Evolutionary conservation across 495 filamentous ascomycete genomes (phyloP), one percentile per base, ranked within the genome.

Genomic region (Emericellopsis terricola): DNA sequence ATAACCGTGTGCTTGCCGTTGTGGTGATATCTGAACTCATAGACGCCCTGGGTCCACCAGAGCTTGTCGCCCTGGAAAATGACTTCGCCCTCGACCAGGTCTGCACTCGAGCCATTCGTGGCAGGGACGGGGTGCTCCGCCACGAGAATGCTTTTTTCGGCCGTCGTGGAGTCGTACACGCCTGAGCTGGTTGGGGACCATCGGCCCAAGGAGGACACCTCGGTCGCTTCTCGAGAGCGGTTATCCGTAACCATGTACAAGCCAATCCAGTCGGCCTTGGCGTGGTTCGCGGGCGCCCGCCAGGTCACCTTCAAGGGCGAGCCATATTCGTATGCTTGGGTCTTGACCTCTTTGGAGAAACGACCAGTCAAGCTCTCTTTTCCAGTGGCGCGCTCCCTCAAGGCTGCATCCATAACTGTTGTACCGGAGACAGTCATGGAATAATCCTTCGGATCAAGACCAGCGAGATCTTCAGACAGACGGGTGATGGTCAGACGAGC

Each of bases 1-100:
- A 97, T 94, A 49, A 96, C 87, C 44, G 81, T 81, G 53, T 96
- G 82, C 46, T 81, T 79, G 38, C 82, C 83, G 43, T 81, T 78
- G 57, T 97, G 89, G 62, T 97, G 89, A 57, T 94, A 94, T 8
- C 89, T 75, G 57, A 97, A 86, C 47, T 97, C 89, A 49, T 91
- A 96, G 26, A 84, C 78, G 31, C 89, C 89, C 27, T 86, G 79
- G 1, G 76, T 89, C 89, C 89, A 97, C 73, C 83, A 96, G 10
- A 89, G 65, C 59, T 96, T 96, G 64, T 94, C 85, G 26, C 86
- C 86, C 11, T 72, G 65, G 44, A 97, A 94, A 24, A 80, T 51
- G 56, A 96, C 71, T 51, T 96, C 86, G 38, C 89, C 89, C 16
- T 59, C 55, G 3, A 75, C 53, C 38, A 65, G 62, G 37, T 72